These are phyloP conservation scores for Coemansia sp. DNA, from an alignment of 192 early-diverging fungal genomes.

Conservation along the genomic window DNA sequence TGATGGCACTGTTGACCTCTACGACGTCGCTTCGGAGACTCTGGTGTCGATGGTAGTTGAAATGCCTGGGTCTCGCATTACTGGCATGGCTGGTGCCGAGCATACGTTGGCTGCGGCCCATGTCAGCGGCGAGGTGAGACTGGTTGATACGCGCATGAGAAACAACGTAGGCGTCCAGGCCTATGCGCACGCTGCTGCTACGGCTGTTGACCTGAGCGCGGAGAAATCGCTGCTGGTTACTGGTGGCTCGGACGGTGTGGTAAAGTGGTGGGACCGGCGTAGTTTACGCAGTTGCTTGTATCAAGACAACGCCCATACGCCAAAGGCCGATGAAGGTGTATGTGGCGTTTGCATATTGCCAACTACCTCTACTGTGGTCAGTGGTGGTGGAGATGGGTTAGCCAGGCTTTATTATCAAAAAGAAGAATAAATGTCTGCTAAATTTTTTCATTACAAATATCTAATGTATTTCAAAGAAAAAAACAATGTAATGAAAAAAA, in stretches of 20 bases:
- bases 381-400: conserved; percentile 36
- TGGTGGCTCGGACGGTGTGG: conserved; percentile 40
- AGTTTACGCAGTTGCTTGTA: neutral
- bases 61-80: neutral
- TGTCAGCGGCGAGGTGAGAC: neutral
- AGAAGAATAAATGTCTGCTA: neutral
- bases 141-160: neutral
- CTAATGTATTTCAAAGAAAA: too few species aligned
- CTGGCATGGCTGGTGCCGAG: neutral
- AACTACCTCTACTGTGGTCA: neutral
- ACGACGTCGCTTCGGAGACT: conserved; percentile 7
- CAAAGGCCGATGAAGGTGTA: conserved; percentile 50
- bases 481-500: too few species aligned
- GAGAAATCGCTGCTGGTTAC: conserved; percentile 10
- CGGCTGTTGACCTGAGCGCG: conserved; percentile 15
- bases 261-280: conserved; percentile 55
- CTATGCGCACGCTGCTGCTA: conserved; percentile 5
- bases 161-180: neutral
- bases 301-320: conserved; percentile 24
- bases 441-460: too few species aligned
- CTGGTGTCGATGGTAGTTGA: neutral
- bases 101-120: neutral
- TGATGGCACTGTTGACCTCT: conserved; percentile 31
- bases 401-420: conserved; percentile 11
- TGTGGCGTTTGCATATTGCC: conserved; percentile 12